Evolutionary conservation across 2,329 filamentous ascomycete genomes (phyloP).

Genomic region (Arthrobotrys megalospora): DNA sequence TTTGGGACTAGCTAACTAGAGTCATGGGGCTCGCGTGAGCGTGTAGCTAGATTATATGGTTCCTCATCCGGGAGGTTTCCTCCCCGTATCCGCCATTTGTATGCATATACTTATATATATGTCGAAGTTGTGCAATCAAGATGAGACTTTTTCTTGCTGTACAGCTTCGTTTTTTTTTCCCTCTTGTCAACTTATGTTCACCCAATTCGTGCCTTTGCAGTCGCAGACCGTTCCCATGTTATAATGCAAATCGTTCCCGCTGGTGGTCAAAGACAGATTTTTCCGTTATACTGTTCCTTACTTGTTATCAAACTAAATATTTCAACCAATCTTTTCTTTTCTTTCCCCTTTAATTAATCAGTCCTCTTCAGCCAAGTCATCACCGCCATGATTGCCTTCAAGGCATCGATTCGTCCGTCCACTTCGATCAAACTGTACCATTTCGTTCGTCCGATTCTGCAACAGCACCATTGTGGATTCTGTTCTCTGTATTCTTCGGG

Average conservation of each 20-base stretch:
- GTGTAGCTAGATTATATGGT: constrained; percentile 16
- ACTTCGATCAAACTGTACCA: constrained; percentile 63
- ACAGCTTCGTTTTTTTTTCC: background rate
- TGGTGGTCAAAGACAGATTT: background rate
- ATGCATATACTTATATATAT: background rate
- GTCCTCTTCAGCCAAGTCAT: constrained; percentile 63
- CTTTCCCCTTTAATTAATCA: constrained; percentile 44
- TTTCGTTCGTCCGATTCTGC: constrained; percentile 62
- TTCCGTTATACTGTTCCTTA: background rate
- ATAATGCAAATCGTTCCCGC: constrained; percentile 11
- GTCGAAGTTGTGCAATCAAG: constrained; percentile 5
- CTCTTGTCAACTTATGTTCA: background rate
- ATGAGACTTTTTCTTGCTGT: background rate
- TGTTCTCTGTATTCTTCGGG: constrained; percentile 29
- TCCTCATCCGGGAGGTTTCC: background rate
- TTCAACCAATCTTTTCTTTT: constrained; percentile 3
- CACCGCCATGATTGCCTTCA: constrained; percentile 62
- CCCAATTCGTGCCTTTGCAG: background rate
- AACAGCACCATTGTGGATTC: constrained; percentile 58
- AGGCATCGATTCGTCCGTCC: constrained; percentile 62
- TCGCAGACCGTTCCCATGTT: background rate
- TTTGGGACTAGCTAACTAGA: constrained; percentile 9
- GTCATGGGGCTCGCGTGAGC: background rate
- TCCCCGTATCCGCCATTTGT: background rate
- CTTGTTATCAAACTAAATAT: background rate